phyloP scores from a whole-genome alignment of 768 basidiomycete genomes.

The Lentinula aciculospora region DNA sequence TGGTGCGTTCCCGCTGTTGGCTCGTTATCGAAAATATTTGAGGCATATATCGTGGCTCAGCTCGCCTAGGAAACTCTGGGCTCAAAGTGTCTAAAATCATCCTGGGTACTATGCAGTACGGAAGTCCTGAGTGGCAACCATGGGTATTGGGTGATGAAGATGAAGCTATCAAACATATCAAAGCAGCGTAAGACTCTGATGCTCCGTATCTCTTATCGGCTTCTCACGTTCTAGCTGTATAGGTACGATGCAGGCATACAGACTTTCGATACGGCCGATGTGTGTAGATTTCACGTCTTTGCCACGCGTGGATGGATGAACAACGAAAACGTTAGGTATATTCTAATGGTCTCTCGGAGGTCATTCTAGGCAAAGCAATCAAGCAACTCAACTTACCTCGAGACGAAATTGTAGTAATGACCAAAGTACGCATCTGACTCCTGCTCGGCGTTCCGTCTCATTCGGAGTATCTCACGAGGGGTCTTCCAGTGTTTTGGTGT shows the following conservation, averaged over 20 bases:
- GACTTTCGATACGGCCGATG: slow-evolving; percentile 22
- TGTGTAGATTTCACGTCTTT: not conserved
- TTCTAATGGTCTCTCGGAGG: slow-evolving; percentile 37
- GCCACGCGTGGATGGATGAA: slow-evolving; percentile 18
- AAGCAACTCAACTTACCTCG: slow-evolving; percentile 39
- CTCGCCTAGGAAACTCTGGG: slow-evolving; percentile 41
- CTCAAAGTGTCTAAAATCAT: slow-evolving; percentile 40
- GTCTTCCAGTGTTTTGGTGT: not conserved
- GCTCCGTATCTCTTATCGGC: not conserved
- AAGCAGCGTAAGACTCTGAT: slow-evolving; percentile 11
- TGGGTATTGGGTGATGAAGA: slow-evolving; percentile 34
- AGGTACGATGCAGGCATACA: slow-evolving; percentile 23
- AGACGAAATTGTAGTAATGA: slow-evolving; percentile 48
- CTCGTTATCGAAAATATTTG: not conserved
- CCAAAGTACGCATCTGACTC: slow-evolving; percentile 24
- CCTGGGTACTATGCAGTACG: slow-evolving; percentile 22
- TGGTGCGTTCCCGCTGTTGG: slow-evolving; percentile 2
- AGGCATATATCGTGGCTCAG: slow-evolving; percentile 13
- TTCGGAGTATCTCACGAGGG: not conserved
- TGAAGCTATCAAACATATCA: slow-evolving; percentile 30
- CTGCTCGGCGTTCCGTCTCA: not conserved
- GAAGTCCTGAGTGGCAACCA: slow-evolving; percentile 23
- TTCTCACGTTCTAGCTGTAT: not conserved
- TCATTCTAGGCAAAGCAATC: slow-evolving; percentile 44
- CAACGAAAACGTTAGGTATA: slow-evolving; percentile 23